Percentiles rank a stretch among this genome's conserved stretches.
Evolutionary conservation across 176 grass and related monocot genomes (phyloP).

Genomic region (Oryza meridionalis): DNA sequence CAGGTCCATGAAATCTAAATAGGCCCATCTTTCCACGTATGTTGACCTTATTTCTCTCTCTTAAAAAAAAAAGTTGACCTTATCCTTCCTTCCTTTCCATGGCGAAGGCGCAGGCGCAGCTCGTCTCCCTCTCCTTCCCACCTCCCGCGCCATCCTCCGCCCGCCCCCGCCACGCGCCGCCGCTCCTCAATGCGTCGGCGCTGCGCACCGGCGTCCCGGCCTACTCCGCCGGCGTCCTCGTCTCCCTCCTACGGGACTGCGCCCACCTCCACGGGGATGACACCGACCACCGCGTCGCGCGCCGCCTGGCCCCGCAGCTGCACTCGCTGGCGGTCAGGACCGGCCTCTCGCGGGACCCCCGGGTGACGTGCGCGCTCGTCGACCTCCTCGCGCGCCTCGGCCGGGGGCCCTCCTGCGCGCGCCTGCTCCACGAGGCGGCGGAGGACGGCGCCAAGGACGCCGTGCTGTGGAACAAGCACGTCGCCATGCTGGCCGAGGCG

Average conservation of each 20-base stretch:
- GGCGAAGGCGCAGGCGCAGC: conserved; percentile 45
- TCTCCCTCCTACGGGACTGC: conserved; percentile 58
- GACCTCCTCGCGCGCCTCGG: conserved; percentile 66
- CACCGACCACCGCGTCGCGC: not conserved
- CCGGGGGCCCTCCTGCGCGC: conserved; percentile 31
- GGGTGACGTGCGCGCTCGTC: conserved; percentile 66
- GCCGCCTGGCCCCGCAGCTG: conserved; percentile 58
- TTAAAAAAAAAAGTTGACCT: no score
- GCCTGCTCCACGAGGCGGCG: conserved; percentile 48
- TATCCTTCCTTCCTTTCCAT: no score
- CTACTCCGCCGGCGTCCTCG: conserved; percentile 38
- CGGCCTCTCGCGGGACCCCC: conserved; percentile 53
- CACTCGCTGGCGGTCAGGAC: conserved; percentile 55
- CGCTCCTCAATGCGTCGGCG: not conserved
- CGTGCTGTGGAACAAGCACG: conserved; percentile 83
- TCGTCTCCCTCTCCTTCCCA: conserved; percentile 44
- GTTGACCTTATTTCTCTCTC: no score
- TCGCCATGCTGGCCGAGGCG: conserved; percentile 61
- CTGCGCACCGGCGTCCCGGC: not conserved
- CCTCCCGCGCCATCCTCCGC: conserved; percentile 40
- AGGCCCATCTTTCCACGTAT: no score
- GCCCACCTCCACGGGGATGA: conserved; percentile 29
- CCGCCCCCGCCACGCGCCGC: conserved; percentile 25
- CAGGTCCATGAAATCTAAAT: no score
- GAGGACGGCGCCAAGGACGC: conserved; percentile 25